A percentile compares a stretch with the other conserved stretches of the same genome.
Evolutionary conservation across 164 flowering plant species (phyloP).

Genomic region (Liriodendron chinense): DNA sequence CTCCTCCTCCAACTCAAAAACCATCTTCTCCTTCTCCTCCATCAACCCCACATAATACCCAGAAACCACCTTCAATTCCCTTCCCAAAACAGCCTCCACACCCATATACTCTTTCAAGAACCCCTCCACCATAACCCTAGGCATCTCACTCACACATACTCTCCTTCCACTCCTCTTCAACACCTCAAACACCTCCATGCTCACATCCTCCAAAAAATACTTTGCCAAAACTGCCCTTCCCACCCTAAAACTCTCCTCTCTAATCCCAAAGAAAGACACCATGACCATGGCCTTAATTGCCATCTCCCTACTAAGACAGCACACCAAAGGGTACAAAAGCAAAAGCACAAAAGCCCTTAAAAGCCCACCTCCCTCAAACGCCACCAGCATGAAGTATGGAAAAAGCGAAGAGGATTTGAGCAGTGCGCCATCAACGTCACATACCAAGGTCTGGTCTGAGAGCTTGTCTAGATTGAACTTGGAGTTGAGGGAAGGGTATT

Average conservation of each 20-base stretch:
- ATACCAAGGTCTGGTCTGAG: constrained; percentile 33
- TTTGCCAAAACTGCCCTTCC: constrained; percentile 60
- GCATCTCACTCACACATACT: constrained; percentile 47
- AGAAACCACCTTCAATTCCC: constrained; percentile 32
- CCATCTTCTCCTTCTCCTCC: constrained; percentile 19
- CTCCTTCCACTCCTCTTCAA: constrained; percentile 28
- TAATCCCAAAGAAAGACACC: constrained; percentile 52
- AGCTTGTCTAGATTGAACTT: constrained; percentile 10
- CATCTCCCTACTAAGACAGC: constrained; percentile 24
- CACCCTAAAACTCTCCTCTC: constrained; percentile 26
- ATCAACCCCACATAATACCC: constrained; percentile 43
- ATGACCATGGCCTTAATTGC: constrained; percentile 47
- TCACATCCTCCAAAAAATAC: constrained; percentile 55
- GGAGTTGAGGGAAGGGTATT: constrained; percentile 14
- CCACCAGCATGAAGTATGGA: constrained; percentile 64
- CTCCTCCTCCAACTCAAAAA: constrained; percentile 10
- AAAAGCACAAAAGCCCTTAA: constrained; percentile 49
- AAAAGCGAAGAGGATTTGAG: constrained; percentile 50
- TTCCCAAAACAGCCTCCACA: constrained; percentile 45
- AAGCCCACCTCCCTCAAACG: constrained; percentile 53
- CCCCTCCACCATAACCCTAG: constrained; percentile 60
- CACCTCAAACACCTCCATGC: constrained; percentile 39
- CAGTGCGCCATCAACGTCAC: constrained; percentile 53
- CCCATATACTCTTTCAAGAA: constrained; percentile 50
- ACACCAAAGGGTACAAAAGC: constrained; percentile 42